Evolutionary conservation across 495 filamentous ascomycete species (phyloP).

Genomic region (Neurospora sp.): DNA sequence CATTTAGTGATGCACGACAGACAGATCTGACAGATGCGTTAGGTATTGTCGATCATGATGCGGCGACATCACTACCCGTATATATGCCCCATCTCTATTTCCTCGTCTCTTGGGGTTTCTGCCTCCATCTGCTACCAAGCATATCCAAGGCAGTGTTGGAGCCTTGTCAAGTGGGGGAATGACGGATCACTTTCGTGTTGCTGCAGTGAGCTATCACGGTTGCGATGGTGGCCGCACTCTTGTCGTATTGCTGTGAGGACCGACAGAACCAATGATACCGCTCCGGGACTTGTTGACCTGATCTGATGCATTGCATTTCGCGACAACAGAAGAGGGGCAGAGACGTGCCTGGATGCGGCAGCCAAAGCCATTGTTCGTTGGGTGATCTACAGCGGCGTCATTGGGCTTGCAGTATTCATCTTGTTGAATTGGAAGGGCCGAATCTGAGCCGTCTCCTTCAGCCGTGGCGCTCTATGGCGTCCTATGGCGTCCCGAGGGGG

Average conservation of each 20-base stretch:
- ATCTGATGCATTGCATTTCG: neutral
- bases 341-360: constrained; percentile 1
- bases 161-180: neutral
- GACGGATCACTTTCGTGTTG: neutral
- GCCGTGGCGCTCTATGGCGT: constrained; percentile 8
- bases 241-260: neutral
- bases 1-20: constrained; percentile 15
- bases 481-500: neutral
- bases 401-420: constrained; percentile 2
- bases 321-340: neutral
- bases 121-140: neutral
- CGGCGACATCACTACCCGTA: constrained; percentile 8
- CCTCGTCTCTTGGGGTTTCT: neutral
- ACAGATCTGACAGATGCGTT: constrained; percentile 26
- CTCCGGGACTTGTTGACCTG: neutral
- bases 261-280: neutral
- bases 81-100: neutral
- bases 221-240: neutral
- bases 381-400: neutral
- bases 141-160: neutral
- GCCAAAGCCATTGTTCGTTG: neutral
- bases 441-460: constrained; percentile 13
- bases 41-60: constrained; percentile 25
- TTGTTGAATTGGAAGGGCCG: constrained; percentile 14
- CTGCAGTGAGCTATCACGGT: neutral